A percentile compares a stretch with the other conserved stretches of the same genome.
Conservation (phyloP, 179 eudicot species). For the Vitellaria paradoxa region DNA sequence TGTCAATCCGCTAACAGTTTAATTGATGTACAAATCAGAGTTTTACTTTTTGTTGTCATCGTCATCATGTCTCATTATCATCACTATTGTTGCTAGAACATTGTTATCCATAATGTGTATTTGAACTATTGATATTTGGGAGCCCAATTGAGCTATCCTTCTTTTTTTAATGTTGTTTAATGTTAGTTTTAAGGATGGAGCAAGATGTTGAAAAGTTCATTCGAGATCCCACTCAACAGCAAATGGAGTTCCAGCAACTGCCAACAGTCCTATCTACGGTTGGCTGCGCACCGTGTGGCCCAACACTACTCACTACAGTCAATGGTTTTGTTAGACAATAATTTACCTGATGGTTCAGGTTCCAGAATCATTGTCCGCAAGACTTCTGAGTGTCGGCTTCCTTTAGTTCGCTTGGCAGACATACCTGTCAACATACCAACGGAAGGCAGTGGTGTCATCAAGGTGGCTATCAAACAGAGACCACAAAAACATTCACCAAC, state of each 20-base stretch:
- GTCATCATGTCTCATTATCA: not conserved
- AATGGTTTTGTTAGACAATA: conserved; percentile 80
- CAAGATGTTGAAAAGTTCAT: conserved; percentile 89
- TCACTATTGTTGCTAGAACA: not conserved
- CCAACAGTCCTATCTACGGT: conserved; percentile 89
- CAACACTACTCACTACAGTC: conserved; percentile 95
- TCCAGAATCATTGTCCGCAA: conserved; percentile 80
- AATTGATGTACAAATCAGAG: not conserved
- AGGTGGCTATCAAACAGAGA: conserved; percentile 95
- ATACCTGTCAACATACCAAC: conserved; percentile 77
- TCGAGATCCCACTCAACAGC: conserved; percentile 70
- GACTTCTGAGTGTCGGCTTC: conserved; percentile 66
- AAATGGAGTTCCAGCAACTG: conserved; percentile 91
- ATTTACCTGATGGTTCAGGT: conserved; percentile 82
- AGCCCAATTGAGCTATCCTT: not conserved
- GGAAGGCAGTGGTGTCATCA: conserved; percentile 60
- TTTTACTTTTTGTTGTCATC: not conserved
- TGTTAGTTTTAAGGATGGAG: conserved; percentile 83
- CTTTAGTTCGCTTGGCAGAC: conserved; percentile 86
- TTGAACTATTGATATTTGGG: not conserved
- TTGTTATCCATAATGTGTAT: not conserved
- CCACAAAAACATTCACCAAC: conserved; percentile 59
- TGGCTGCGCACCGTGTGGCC: conserved; percentile 98
- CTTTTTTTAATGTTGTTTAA: not conserved
- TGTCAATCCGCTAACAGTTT: too few relatives aligned